These are phyloP conservation scores for Pythium aristosporum DNA, from an alignment of 352 stramenopile species.

Conservation along the genomic window DNA sequence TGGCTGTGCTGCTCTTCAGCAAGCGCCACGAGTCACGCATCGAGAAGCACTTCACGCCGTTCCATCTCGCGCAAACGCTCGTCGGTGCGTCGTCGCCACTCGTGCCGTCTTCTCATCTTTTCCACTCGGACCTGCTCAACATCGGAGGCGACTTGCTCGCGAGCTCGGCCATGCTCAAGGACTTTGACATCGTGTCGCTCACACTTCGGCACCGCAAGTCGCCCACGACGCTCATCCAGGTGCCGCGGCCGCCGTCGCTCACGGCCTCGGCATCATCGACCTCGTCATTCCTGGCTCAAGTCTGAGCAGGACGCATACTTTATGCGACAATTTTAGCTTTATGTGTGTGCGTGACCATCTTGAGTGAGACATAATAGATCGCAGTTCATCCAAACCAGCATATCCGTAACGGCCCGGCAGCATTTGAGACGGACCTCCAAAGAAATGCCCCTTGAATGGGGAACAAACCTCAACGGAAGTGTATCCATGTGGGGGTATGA, in stretches of 20 bases:
- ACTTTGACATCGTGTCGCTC: constrained; percentile 30
- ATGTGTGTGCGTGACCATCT: neutral
- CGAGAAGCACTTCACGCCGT: constrained; percentile 26
- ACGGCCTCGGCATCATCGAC: constrained; percentile 23
- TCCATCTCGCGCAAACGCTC: constrained; percentile 28
- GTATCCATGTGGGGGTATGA: neutral
- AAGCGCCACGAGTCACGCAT: constrained; percentile 26
- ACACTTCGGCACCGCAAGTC: constrained; percentile 25
- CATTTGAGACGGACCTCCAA: neutral
- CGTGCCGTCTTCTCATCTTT: constrained; percentile 14
- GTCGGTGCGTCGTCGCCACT: constrained; percentile 17
- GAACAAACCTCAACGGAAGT: too few species aligned
- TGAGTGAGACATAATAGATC: neutral
- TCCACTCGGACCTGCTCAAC: constrained; percentile 28
- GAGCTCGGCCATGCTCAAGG: constrained; percentile 20
- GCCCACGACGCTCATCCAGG: constrained; percentile 18
- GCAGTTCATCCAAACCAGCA: neutral
- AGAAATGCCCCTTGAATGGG: too few species aligned
- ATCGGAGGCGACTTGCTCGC: constrained; percentile 23
- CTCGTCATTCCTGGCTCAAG: neutral
- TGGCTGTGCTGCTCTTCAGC: constrained; percentile 27
- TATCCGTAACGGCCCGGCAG: neutral
- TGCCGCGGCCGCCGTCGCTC: constrained; percentile 18
- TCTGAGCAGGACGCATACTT: neutral
- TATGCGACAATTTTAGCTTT: constrained; percentile 1